Percentiles rank a stretch among this genome's conserved stretches.
Conservation (phyloP, 441 rosid genomes). For the Erodium trifolium region DNA sequence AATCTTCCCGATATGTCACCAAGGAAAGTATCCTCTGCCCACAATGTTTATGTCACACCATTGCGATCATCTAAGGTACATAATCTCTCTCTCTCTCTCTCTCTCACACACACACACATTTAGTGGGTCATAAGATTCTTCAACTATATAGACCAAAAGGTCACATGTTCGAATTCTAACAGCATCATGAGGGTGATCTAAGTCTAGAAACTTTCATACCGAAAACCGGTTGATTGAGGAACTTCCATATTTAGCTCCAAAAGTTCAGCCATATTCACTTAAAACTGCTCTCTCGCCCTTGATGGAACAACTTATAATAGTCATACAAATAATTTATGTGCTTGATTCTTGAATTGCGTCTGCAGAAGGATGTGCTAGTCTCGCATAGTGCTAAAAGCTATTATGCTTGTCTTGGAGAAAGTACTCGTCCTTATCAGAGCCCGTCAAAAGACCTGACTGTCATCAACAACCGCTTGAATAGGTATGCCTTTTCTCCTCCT, state of each 20-base stretch:
- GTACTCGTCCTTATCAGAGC: slow-evolving; percentile 91
- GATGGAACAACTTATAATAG: not conserved
- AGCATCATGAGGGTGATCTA: not conserved
- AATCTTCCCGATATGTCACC: slow-evolving; percentile 98
- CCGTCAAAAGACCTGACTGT: slow-evolving; percentile 91
- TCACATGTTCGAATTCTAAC: not conserved
- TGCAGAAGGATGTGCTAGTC: slow-evolving; percentile 86
- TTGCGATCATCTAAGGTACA: slow-evolving; percentile 85
- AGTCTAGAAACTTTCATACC: not conserved
- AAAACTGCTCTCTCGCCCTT: not conserved
- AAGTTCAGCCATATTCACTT: not conserved
- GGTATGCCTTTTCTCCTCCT: slow-evolving; percentile 29
- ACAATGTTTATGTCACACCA: slow-evolving; percentile 92
- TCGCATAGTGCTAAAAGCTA: slow-evolving; percentile 79
- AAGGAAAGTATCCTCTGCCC: slow-evolving; percentile 80
- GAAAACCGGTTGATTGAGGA: not conserved
- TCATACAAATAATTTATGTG: not conserved
- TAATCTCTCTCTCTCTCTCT: slow-evolving; percentile 9
- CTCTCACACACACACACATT: not conserved
- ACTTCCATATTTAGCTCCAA: not conserved
- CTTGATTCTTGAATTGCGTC: slow-evolving; percentile 10
- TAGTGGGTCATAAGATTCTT: not conserved
- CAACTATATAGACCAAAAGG: not conserved
- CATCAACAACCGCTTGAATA: slow-evolving; percentile 74
- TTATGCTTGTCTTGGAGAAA: slow-evolving; percentile 97